Base-by-base conservation (phyloP, 169 alveolate genomes). In the Babesia divergens region DNA sequence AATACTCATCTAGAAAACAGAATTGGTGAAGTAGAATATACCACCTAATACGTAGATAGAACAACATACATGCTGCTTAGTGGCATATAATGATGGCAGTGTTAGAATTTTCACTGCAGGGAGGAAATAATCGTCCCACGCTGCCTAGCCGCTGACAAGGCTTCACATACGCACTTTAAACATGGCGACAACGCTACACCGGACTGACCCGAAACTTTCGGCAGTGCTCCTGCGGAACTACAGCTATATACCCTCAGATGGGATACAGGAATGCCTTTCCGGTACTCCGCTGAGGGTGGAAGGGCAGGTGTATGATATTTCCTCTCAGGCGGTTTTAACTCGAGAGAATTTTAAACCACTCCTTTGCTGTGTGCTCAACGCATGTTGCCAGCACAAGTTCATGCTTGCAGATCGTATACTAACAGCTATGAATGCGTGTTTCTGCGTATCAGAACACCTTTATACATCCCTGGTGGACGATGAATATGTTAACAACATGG, bases 371-470 rank as follows among this genome's bases (percentile, higher is more conserved):
- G 72, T 47, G 6, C 59, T 62, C 37, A 62, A 62, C 18, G 72
- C 72, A 22, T 62, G 72, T 28, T 62, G 72, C 40, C 72, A 62
- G 53, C 72, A 62, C 59, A 62, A 62, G 47, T 62, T 62, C 34
- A 24, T 62, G 29, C 60, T 62, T 9, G 72, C 72, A 7, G 72
- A 62, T 46, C 72, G 72, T 24, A 62, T 62, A 16, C 59, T 62
- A 6, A 62, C 72, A 11, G 72, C 72, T 14, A 62, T 62, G 42
- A 7, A 24, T 4, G 4, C 72, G 0, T 62, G 72, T 37, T 62
- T 62, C 35, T 22, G 35, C 14, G 46, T 62, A 8, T 42, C 72
- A 62, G 60, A 58, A 2, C 24, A 29, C 7, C 59, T 62, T 7
- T 62, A 62, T 49, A 11, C 28, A 20, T 9, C 56, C 18, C 49